Percentiles rank a stretch among this genome's conserved stretches.
phyloP scores from a whole-genome alignment of 352 stramenopile genomes.

The Blastocystis sp. region DNA sequence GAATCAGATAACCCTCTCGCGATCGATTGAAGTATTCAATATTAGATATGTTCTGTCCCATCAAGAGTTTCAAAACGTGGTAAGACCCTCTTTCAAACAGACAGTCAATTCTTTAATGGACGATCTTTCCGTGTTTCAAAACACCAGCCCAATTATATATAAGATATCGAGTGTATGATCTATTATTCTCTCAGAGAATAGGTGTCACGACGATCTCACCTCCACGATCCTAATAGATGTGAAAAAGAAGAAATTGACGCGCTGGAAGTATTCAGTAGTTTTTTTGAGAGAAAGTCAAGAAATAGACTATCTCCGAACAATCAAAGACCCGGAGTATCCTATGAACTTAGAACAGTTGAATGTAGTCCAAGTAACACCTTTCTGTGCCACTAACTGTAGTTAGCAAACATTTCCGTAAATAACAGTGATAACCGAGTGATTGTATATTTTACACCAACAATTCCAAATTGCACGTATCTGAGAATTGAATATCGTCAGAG shows the following conservation, averaged over 20 bases:
- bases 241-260: slow-evolving; percentile 74
- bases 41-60: slow-evolving; percentile 28
- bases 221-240: slow-evolving; percentile 61
- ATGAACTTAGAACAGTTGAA: slow-evolving; percentile 86
- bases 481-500: slow-evolving; percentile 67
- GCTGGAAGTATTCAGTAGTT: slow-evolving; percentile 77
- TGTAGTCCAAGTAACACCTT: slow-evolving; percentile 71
- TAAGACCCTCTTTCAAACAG: neutral
- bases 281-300: neutral
- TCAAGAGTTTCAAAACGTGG: neutral
- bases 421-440: slow-evolving; percentile 74
- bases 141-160: slow-evolving; percentile 37
- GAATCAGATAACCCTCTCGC: neutral
- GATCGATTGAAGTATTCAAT: slow-evolving; percentile 7
- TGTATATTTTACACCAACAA: slow-evolving; percentile 84
- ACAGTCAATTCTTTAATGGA: slow-evolving; percentile 6
- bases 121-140: slow-evolving; percentile 51
- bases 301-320: slow-evolving; percentile 67
- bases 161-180: slow-evolving; percentile 47
- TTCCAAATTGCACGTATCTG: slow-evolving; percentile 78
- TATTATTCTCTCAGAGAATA: neutral
- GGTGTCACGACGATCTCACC: neutral
- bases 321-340: slow-evolving; percentile 86
- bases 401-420: slow-evolving; percentile 81
- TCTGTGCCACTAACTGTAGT: neutral